A percentile compares a stretch with the other conserved stretches of the same genome.
phyloP scores from a whole-genome alignment of 2,329 filamentous ascomycete species.

The Fusarium pilosicola region DNA sequence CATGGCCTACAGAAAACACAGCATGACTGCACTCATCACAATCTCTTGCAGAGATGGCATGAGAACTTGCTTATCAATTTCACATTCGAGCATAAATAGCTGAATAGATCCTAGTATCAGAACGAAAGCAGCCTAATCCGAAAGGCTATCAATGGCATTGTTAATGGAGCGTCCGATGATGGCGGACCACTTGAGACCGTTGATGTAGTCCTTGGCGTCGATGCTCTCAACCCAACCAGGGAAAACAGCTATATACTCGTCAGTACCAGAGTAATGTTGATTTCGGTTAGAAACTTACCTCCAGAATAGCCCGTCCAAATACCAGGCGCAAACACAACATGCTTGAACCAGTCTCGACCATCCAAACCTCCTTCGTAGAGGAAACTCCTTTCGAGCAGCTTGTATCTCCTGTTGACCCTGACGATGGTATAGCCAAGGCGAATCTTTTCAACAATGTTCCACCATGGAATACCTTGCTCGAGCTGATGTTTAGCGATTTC shows the following conservation, averaged over 20 bases:
- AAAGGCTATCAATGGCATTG: constrained; percentile 56
- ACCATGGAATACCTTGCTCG: constrained; percentile 75
- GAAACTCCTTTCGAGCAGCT: constrained; percentile 83
- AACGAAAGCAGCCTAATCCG: not conserved
- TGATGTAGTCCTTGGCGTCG: constrained; percentile 66
- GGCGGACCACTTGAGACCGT: constrained; percentile 67
- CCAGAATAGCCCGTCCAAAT: constrained; percentile 92
- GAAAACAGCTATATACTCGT: constrained; percentile 61
- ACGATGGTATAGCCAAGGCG: constrained; percentile 71
- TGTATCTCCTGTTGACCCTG: constrained; percentile 81
- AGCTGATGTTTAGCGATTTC: constrained; percentile 55
- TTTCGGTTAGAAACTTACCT: constrained; percentile 55
- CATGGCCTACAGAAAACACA: too few relatives aligned
- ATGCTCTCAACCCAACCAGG: constrained; percentile 72
- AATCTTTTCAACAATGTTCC: constrained; percentile 76
- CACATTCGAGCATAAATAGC: not conserved
- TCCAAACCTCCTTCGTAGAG: constrained; percentile 81
- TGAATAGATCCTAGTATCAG: not conserved
- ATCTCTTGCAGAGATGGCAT: too few relatives aligned
- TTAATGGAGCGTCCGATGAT: constrained; percentile 65
- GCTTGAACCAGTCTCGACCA: constrained; percentile 88
- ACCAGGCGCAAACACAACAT: constrained; percentile 91
- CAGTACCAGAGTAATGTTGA: not conserved
- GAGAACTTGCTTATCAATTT: not conserved
- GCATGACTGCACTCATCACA: too few relatives aligned